Evolutionary conservation across 805 yeast species (phyloP).

Genomic region (Nakazawaea ishiwadae): DNA sequence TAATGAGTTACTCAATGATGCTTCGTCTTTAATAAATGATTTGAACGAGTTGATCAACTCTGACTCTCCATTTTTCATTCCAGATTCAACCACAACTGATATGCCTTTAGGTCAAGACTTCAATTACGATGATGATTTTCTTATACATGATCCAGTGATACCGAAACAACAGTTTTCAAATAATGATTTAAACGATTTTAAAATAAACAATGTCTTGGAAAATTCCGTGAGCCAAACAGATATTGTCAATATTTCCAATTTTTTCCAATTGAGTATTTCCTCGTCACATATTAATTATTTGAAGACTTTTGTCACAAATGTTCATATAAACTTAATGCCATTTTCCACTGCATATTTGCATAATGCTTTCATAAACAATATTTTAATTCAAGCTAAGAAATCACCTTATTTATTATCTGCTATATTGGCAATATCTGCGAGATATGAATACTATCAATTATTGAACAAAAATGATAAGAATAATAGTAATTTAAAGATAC

Average conservation of each 20-base stretch:
- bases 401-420: slow-evolving; percentile 69
- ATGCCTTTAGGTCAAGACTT: not conserved
- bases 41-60: slow-evolving; percentile 27
- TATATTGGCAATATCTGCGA: slow-evolving; percentile 68
- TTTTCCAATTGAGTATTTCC: slow-evolving; percentile 24
- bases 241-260: slow-evolving; percentile 22
- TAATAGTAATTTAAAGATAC: slow-evolving; percentile 27
- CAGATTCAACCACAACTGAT: not conserved
- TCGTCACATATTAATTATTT: slow-evolving; percentile 29
- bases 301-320: slow-evolving; percentile 28
- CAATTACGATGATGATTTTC: slow-evolving; percentile 6
- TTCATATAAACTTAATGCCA: slow-evolving; percentile 30
- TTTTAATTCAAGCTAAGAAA: slow-evolving; percentile 29
- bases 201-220: slow-evolving; percentile 18
- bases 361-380: slow-evolving; percentile 27
- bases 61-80: slow-evolving; percentile 8
- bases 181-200: slow-evolving; percentile 3
- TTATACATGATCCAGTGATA: slow-evolving; percentile 10
- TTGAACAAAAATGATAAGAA: slow-evolving; percentile 14
- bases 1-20: slow-evolving; percentile 27
- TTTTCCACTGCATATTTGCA: slow-evolving; percentile 29
- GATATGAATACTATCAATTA: slow-evolving; percentile 33
- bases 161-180: slow-evolving; percentile 4
- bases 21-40: slow-evolving; percentile 29
- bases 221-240: slow-evolving; percentile 23